Percentiles rank a stretch among this genome's conserved stretches.
Evolutionary conservation across 2,329 filamentous ascomycete genomes (phyloP).

Genomic region (Phaeosphaeria sp.): DNA sequence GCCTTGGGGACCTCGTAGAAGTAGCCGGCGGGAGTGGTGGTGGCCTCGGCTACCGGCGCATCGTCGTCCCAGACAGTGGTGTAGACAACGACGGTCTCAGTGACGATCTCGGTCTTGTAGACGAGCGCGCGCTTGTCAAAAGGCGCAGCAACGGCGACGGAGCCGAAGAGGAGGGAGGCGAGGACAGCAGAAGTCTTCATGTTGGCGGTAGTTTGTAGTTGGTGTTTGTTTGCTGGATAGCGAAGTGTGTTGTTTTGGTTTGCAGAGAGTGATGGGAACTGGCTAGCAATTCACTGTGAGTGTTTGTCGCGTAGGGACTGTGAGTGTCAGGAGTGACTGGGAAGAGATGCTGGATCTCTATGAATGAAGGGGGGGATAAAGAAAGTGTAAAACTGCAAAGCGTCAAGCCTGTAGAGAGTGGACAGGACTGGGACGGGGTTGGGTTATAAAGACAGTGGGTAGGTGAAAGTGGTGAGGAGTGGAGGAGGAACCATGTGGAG

Average conservation of each 20-base stretch:
- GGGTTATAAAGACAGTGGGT: conserved; percentile 35
- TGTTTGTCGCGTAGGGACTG: conserved; percentile 28
- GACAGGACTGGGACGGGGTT: conserved; percentile 31
- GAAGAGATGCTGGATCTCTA: conserved; percentile 44
- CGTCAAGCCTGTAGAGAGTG: conserved; percentile 51
- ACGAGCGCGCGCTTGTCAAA: conserved; percentile 44
- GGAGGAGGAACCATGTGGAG: conserved; percentile 15
- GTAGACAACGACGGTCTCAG: conserved; percentile 44
- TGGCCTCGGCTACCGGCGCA: conserved; percentile 19
- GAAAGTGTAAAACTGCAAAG: conserved; percentile 41
- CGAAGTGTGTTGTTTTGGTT: conserved; percentile 15
- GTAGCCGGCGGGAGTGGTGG: conserved; percentile 28
- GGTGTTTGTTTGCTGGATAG: conserved; percentile 13
- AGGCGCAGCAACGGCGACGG: conserved; percentile 42
- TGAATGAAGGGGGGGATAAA: conserved; percentile 34
- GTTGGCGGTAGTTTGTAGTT: conserved; percentile 13
- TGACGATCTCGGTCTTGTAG: conserved; percentile 41
- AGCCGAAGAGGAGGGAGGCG: conserved; percentile 44
- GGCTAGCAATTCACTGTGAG: conserved; percentile 43
- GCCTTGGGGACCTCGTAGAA: conserved; percentile 35
- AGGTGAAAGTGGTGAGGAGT: conserved; percentile 19
- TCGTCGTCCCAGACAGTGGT: conserved; percentile 44
- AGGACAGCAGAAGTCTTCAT: conserved; percentile 48
- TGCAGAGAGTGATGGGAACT: conserved; percentile 38
- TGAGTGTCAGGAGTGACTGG: conserved; percentile 39